Conservation (phyloP, 768 basidiomycete species). For the Mycena indigotica region DNA sequence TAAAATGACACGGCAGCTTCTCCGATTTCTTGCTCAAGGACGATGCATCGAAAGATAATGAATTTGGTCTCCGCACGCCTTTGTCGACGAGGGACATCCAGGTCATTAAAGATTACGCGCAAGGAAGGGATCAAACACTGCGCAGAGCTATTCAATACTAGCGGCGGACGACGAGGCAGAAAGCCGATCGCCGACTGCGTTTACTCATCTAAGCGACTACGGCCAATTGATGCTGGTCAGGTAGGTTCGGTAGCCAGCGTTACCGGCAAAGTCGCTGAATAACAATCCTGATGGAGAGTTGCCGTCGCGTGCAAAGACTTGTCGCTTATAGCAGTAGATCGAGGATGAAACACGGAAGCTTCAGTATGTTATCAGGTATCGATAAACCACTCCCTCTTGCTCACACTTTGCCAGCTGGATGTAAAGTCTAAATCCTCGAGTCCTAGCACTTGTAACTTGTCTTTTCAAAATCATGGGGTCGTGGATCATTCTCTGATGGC, state of each 20-base stretch:
- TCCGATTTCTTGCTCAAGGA: neutral
- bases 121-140: no score
- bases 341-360: constrained; percentile 24
- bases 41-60: neutral
- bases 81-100: neutral
- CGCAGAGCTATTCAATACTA: no score
- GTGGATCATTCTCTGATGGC: no score
- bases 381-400: no score
- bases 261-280: neutral
- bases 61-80: neutral
- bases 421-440: no score
- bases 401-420: neutral
- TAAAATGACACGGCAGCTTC: no score
- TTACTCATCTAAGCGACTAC: constrained; percentile 53
- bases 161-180: neutral
- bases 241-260: no score
- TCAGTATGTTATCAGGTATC: neutral
- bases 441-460: no score
- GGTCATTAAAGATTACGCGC: neutral
- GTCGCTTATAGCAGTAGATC: constrained; percentile 48
- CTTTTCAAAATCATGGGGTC: no score
- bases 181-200: neutral
- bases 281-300: constrained; percentile 74
- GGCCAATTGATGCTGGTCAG: constrained; percentile 63
- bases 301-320: constrained; percentile 63